phyloP scores from a whole-genome alignment of 1,284 basidiomycete species.

The Singerocomus rubriflavus region DNA sequence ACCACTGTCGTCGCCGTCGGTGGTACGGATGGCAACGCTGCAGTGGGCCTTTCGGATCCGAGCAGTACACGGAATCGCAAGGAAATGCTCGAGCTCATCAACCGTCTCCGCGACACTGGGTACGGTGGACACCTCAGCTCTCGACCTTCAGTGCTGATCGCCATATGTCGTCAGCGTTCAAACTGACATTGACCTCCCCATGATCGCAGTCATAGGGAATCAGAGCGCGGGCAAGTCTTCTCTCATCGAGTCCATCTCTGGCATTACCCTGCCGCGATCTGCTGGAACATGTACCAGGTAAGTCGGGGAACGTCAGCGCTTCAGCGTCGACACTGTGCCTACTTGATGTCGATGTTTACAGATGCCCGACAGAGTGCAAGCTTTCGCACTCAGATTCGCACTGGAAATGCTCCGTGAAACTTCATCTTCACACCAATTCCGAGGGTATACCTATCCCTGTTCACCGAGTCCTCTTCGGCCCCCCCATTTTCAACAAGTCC shows the following conservation, averaged over 20 bases:
- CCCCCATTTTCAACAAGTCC: slow-evolving; percentile 43
- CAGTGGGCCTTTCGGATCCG: slow-evolving; percentile 34
- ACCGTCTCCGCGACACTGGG: slow-evolving; percentile 52
- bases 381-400: slow-evolving; percentile 40
- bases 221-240: slow-evolving; percentile 71
- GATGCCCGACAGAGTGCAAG: slow-evolving; percentile 66
- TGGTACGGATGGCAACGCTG: background rate
- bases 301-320: background rate
- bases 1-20: background rate
- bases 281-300: slow-evolving; percentile 58
- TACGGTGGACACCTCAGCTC: slow-evolving; percentile 18
- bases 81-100: slow-evolving; percentile 46
- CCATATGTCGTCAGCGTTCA: slow-evolving; percentile 45
- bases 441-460: slow-evolving; percentile 40
- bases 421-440: slow-evolving; percentile 48
- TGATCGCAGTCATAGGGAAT: slow-evolving; percentile 60
- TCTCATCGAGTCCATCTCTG: slow-evolving; percentile 67
- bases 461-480: slow-evolving; percentile 47
- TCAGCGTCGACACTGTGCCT: background rate
- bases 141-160: background rate
- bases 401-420: slow-evolving; percentile 58
- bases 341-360: slow-evolving; percentile 33
- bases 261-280: slow-evolving; percentile 61
- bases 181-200: slow-evolving; percentile 61
- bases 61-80: slow-evolving; percentile 36